Evolutionary conservation across 148 eudicot species (phyloP).

Genomic region (Tetragonia tetragonoides): DNA sequence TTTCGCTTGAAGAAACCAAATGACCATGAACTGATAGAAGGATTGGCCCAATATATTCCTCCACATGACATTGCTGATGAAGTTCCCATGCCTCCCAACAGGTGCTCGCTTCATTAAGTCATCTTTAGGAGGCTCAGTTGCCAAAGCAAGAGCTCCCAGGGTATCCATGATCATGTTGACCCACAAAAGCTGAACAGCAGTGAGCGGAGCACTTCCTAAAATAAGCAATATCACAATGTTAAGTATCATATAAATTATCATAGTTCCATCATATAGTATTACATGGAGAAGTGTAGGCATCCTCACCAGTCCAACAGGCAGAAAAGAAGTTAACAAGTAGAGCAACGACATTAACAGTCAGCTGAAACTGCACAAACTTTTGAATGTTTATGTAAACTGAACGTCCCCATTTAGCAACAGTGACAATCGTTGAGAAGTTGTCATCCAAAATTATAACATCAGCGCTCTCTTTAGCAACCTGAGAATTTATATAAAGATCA

Average conservation of each 20-base stretch:
- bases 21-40: conserved; percentile 71
- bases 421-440: conserved; percentile 95
- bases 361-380: conserved; percentile 94
- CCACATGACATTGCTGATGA: conserved; percentile 92
- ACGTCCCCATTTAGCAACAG: conserved; percentile 99
- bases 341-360: conserved; percentile 95
- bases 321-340: conserved; percentile 87
- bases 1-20: conserved; percentile 72
- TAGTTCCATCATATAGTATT: not conserved
- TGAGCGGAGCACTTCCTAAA: conserved; percentile 86
- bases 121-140: conserved; percentile 93
- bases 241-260: not conserved
- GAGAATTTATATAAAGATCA: conserved; percentile 13
- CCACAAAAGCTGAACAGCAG: conserved; percentile 99
- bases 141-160: conserved; percentile 92
- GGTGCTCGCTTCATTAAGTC: conserved; percentile 85
- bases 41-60: conserved; percentile 96
- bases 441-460: conserved; percentile 97
- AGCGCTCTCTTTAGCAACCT: conserved; percentile 99
- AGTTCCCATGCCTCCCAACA: conserved; percentile 85
- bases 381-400: conserved; percentile 94
- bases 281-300: conserved; percentile 3
- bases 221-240: not conserved
- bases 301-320: conserved; percentile 86
- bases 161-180: conserved; percentile 99